Conservation (phyloP, 331 rosid genomes). For the Quercus tomentella region DNA sequence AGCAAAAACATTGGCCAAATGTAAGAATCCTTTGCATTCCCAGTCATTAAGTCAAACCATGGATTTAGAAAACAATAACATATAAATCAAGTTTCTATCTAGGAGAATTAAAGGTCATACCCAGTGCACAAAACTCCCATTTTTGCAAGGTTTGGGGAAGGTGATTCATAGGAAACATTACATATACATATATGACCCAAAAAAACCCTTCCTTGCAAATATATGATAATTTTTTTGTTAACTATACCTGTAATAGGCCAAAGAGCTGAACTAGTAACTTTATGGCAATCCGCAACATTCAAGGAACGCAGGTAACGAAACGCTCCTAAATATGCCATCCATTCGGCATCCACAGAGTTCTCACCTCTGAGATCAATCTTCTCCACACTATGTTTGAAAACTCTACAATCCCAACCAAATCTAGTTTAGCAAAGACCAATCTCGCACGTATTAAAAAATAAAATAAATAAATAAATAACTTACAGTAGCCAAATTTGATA, state of each 20-base stretch:
- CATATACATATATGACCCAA: background rate
- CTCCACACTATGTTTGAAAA: slow-evolving; percentile 67
- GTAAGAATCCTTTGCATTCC: background rate
- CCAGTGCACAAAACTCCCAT: too few relatives aligned
- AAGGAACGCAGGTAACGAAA: slow-evolving; percentile 53
- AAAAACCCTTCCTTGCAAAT: background rate
- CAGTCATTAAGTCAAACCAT: background rate
- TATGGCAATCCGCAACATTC: slow-evolving; percentile 61
- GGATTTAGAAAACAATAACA: too few relatives aligned
- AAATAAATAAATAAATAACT: background rate
- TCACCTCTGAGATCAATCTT: slow-evolving; percentile 60
- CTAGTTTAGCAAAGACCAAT: background rate
- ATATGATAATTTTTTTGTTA: background rate
- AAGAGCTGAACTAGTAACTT: slow-evolving; percentile 58
- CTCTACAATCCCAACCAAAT: slow-evolving; percentile 27
- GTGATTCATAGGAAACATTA: too few relatives aligned
- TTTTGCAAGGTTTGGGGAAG: too few relatives aligned
- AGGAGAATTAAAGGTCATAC: too few relatives aligned
- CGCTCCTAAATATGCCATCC: slow-evolving; percentile 95
- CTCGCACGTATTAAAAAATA: background rate
- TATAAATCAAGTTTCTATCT: too few relatives aligned
- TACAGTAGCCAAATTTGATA: background rate
- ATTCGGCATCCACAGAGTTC: slow-evolving; percentile 63
- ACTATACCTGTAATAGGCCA: slow-evolving; percentile 75
- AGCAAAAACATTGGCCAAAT: slow-evolving; percentile 1